Evolutionary conservation across 768 basidiomycete genomes (phyloP), one percentile per base, ranked within the genome.

Genomic region (Lepiota brunneoincarnata): DNA sequence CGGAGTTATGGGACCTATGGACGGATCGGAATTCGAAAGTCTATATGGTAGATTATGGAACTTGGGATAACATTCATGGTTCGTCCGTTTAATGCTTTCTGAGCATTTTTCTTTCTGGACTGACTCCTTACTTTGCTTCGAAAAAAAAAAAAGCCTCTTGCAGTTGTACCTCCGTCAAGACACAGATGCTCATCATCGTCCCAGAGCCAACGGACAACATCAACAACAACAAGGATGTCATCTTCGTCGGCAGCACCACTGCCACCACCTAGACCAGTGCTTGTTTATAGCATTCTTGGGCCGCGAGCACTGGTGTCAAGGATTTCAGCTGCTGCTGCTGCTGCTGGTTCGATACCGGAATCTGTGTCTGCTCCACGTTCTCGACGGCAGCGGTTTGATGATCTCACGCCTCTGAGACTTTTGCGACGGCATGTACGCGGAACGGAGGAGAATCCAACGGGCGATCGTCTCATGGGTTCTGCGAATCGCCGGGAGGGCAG

Each of bases 1-100:
- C 81, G 0, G 56, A 63, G 47, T 57, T 82, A 15, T 80, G 78
- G 78, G 78, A 83, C 55, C 17, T 76, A 7, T 73, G 75, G 70
- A 55, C 59, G 50, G 60, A 63, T 26, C 54, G 57, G 28, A 21
- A 40, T 46, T 31, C 21, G 18, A 59, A 31, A 50, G 47, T 31
- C 51, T 47, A 12, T 28, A 51, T 36, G 56, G 55, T 26, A 57
- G 52, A 45, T 12, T 46, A 61, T 35, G 59, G 59, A 43, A 54
- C 58, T 36, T 81, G 79, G 78, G 69, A 69, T 20, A 60, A 64
- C 41, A 65, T 78, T n/a, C 4, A 72, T 70, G 69, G 80, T 80
- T 48, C 51, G 76, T 67, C n/a, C n/a, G n/a, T 51, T 47, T 42
- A 49, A 7, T 28, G 26, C 7, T 28, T 51, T 49, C 40, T 26